These are phyloP conservation scores for Naganishia kalamii DNA, from an alignment of 768 basidiomycete genomes.

Conservation along the genomic window DNA sequence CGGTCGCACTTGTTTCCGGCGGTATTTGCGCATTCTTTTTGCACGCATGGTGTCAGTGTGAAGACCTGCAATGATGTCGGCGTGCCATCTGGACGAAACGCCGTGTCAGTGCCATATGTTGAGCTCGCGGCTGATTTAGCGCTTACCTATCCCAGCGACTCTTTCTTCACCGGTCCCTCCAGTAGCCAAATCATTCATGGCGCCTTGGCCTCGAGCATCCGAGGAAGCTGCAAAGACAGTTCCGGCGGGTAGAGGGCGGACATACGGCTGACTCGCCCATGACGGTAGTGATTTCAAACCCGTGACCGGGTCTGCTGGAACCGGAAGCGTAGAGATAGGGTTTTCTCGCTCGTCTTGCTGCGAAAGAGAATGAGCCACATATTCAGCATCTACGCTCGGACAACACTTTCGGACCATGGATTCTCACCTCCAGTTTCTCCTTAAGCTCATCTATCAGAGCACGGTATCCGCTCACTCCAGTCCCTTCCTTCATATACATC, in stretches of 20 bases:
- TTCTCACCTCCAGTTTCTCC: conserved; percentile 55
- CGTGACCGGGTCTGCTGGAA: conserved; percentile 54
- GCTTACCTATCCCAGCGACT: conserved; percentile 21
- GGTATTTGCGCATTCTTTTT: conserved; percentile 27
- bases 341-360: conserved; percentile 19
- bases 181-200: conserved; percentile 4
- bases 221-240: background rate
- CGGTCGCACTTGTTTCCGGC: conserved; percentile 39
- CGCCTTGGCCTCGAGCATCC: conserved; percentile 1
- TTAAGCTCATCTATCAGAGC: conserved; percentile 60
- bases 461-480: conserved; percentile 51
- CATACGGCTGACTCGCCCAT: conserved; percentile 68
- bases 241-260: conserved; percentile 49
- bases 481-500: conserved; percentile 17
- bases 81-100: conserved; percentile 4
- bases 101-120: background rate
- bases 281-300: conserved; percentile 58
- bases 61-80: background rate
- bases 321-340: conserved; percentile 40
- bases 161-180: conserved; percentile 25
- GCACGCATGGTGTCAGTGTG: background rate
- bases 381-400: conserved; percentile 9
- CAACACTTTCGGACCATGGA: conserved; percentile 8
- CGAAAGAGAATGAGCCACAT: background rate
- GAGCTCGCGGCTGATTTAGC: background rate